Conservation (phyloP, 352 stramenopile genomes). For the Globisporangium cylindrosporum region DNA sequence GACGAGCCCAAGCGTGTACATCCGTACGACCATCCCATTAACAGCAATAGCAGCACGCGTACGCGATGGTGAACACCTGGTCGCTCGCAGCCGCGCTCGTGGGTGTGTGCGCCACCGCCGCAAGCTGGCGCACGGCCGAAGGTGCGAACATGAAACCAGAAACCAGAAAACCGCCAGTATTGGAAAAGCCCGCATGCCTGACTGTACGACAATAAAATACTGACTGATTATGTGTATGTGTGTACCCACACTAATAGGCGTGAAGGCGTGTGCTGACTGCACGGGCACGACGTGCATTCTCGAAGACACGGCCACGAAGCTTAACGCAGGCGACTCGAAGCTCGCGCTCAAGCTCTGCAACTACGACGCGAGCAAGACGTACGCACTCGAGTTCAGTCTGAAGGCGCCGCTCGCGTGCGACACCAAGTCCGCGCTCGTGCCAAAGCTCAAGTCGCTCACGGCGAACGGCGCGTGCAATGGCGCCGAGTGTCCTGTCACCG, state of each 20-base stretch:
- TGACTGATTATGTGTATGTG: background rate
- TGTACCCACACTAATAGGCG: constrained; percentile 18
- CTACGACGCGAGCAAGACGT: constrained; percentile 38
- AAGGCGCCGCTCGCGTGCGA: constrained; percentile 51
- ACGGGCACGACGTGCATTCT: constrained; percentile 47
- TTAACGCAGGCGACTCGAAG: constrained; percentile 39
- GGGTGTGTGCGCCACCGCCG: background rate
- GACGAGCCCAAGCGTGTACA: background rate
- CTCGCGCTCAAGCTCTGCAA: constrained; percentile 68
- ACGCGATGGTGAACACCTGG: constrained; percentile 4
- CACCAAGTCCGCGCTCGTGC: constrained; percentile 31
- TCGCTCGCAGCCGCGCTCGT: constrained; percentile 4
- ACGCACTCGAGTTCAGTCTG: constrained; percentile 43
- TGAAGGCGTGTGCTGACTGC: constrained; percentile 55
- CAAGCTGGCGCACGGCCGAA: constrained; percentile 10
- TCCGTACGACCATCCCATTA: background rate
- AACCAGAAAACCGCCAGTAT: background rate
- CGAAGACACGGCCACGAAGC: constrained; percentile 29
- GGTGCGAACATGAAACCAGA: background rate
- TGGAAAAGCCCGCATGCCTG: background rate
- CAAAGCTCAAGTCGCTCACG: constrained; percentile 32
- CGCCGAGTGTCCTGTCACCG: constrained; percentile 50
- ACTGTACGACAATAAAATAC: constrained; percentile 2
- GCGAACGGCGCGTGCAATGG: constrained; percentile 30
- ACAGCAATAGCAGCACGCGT: background rate